Base-by-base conservation (phyloP, 2,329 filamentous ascomycete species). In the Fusarium cyanostomum region DNA sequence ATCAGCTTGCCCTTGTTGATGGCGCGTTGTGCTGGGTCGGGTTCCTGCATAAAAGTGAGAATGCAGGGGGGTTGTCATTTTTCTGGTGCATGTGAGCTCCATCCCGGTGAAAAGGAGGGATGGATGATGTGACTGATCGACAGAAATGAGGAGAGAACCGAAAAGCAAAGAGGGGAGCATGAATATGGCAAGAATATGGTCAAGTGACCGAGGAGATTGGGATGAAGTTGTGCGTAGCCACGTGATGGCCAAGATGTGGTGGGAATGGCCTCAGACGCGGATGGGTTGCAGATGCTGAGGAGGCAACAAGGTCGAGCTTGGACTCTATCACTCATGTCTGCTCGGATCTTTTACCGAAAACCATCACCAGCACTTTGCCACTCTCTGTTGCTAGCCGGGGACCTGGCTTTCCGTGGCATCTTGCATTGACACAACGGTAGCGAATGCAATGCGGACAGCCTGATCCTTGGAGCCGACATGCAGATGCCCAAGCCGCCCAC, bases 31-130 rank as follows among this genome's bases (percentile, higher is more conserved):
- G 50, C 44, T 52, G 50, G 50, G 61, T 56, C 67, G 67, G 66
- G 68, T 70, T 70, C 68, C 68, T 70, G 68, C 68, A 70, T 70
- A 59, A 59, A 70, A 53, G 48, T 53, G 38, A 53, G 55, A 48
- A 55, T 48, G 65, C 65, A 70, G 65, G 65, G 59, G 67, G 57
- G 26, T 30, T 50, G 38, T 50, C 52, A 52, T 37, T 54, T 48
- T 33, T 21, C 16, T 45, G 35, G 41, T 54, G 45, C 18, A 28
- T 62, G 46, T 62, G 52, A 48, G 48, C 34, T 44, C 38, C 43
- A 51, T 62, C 39, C 37, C 45, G 54, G 48, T 42, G 51, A 52
- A 27, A 24, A 46, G 21, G 37, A 24, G 31, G 42, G 11, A 50
- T 42, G 30, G 28, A 41, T 50, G 48, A 52, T 58, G 30, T 52